phyloP scores from a whole-genome alignment of 352 stramenopile species.

The Bremia lactucae region DNA sequence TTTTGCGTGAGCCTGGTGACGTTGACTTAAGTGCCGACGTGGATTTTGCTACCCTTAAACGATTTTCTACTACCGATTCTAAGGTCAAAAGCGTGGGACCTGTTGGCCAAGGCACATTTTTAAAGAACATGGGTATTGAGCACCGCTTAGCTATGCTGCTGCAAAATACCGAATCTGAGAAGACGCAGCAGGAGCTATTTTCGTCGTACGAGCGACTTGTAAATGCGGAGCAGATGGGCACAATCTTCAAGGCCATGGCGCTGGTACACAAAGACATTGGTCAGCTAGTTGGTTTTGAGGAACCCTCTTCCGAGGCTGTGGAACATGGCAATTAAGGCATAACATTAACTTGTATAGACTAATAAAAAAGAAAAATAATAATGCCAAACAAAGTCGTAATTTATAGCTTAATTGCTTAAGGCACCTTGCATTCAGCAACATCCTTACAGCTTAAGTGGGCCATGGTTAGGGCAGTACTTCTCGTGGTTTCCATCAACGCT shows the following conservation, averaged over 20 bases:
- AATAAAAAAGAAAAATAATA: conserved; percentile 1
- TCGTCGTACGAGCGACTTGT: conserved; percentile 89
- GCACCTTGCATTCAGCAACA: conserved; percentile 10
- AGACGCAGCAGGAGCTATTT: conserved; percentile 82
- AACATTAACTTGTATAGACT: neutral
- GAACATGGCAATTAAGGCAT: too few species aligned
- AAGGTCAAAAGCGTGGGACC: conserved; percentile 77
- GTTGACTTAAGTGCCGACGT: conserved; percentile 88
- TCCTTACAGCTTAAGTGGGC: conserved; percentile 49
- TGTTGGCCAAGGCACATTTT: conserved; percentile 86
- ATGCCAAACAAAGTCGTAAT: conserved; percentile 33
- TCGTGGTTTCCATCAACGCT: conserved; percentile 95
- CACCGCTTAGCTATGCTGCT: conserved; percentile 86
- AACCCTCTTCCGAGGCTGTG: neutral
- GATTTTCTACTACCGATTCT: conserved; percentile 43
- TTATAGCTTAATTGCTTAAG: conserved; percentile 27
- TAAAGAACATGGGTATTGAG: conserved; percentile 92
- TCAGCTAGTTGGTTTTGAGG: conserved; percentile 55
- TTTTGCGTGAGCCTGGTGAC: conserved; percentile 85
- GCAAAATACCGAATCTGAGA: conserved; percentile 69
- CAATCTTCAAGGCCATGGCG: conserved; percentile 91
- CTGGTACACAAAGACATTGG: conserved; percentile 55
- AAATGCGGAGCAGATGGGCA: conserved; percentile 87
- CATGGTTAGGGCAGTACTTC: conserved; percentile 92
- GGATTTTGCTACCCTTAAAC: conserved; percentile 77